Evolutionary conservation across 306 rosid genomes (phyloP).

Genomic region (Prunus fruticosa): DNA sequence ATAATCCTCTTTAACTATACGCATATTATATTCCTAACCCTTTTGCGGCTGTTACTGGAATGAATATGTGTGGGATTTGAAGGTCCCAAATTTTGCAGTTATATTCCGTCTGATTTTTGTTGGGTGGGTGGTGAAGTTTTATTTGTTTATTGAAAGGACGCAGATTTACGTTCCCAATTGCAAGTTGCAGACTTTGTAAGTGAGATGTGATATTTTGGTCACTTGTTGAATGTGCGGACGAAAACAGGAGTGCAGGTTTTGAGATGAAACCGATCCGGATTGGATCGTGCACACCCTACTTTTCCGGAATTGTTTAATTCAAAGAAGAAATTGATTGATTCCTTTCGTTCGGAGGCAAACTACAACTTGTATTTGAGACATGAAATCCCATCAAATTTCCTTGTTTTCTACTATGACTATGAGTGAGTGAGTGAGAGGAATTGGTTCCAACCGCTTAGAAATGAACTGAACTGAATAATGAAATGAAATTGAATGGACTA

Average conservation of each 20-base stretch:
- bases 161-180: not conserved
- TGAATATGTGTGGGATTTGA: not conserved
- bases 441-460: too few relatives aligned
- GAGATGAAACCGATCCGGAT: too few relatives aligned
- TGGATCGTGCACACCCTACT: too few relatives aligned
- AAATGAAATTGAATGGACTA: not conserved
- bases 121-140: not conserved
- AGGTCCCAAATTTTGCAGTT: not conserved
- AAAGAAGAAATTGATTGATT: too few relatives aligned
- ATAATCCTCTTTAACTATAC: not conserved
- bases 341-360: too few relatives aligned
- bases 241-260: too few relatives aligned
- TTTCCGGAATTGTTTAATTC: too few relatives aligned
- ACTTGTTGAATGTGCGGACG: not conserved
- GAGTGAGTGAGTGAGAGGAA: too few relatives aligned
- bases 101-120: not conserved
- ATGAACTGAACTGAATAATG: not conserved
- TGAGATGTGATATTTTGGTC: not conserved
- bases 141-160: not conserved
- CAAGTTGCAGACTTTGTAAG: not conserved
- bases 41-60: not conserved
- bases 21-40: not conserved
- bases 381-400: too few relatives aligned
- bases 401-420: too few relatives aligned
- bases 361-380: too few relatives aligned